Conservation (phyloP, 306 rosid genomes). For the Casuarina glauca region DNA sequence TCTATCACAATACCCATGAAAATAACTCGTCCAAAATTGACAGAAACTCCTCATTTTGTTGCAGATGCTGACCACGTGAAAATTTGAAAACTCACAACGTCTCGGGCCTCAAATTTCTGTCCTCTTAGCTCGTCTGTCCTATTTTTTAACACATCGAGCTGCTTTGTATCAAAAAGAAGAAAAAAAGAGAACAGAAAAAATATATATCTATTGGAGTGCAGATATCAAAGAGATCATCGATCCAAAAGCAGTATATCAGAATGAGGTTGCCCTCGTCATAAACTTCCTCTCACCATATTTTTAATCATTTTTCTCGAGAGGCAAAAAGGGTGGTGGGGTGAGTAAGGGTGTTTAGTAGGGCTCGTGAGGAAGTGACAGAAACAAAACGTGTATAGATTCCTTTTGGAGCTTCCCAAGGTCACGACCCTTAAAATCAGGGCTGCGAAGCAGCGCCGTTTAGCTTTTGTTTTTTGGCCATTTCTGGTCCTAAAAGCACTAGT, state of each 20-base stretch:
- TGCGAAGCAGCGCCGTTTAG: constrained; percentile 55
- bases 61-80: neutral
- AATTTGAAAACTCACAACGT: no score
- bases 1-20: neutral
- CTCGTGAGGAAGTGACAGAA: constrained; percentile 28
- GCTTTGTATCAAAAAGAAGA: no score
- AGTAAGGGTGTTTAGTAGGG: neutral
- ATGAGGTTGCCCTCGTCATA: neutral
- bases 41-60: neutral
- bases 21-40: neutral
- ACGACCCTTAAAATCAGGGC: constrained; percentile 64
- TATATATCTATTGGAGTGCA: neutral
- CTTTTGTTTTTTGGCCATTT: constrained; percentile 45
- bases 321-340: neutral
- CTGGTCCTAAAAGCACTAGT: constrained; percentile 35
- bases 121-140: no score
- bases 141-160: no score
- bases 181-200: no score
- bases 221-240: neutral
- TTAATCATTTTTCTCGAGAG: neutral
- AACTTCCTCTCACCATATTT: neutral
- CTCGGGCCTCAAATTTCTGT: no score
- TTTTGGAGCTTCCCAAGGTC: constrained; percentile 54
- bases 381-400: constrained; percentile 62
- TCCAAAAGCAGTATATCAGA: neutral